A percentile compares a stretch with the other conserved stretches of the same genome.
phyloP scores from a whole-genome alignment of 257 asterid genomes.

The Nicotiana otophora region DNA sequence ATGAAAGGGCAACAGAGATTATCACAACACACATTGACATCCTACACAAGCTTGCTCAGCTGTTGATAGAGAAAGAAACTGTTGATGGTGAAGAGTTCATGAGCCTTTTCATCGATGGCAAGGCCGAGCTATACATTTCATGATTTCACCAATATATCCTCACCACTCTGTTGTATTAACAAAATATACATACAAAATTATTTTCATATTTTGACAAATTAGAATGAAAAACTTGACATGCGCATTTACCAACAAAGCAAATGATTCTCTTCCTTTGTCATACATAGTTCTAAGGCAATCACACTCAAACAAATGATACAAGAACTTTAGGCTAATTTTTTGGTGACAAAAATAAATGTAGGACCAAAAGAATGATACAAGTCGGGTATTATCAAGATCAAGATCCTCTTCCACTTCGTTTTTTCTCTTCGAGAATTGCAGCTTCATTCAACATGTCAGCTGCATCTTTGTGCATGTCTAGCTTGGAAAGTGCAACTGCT shows the following conservation, averaged over 20 bases:
- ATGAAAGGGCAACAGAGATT: constrained; percentile 60
- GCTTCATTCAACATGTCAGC: constrained; percentile 98
- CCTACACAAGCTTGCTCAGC: constrained; percentile 85
- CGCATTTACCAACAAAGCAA: constrained; percentile 18
- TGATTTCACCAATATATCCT: constrained; percentile 20
- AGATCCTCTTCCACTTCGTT: constrained; percentile 55
- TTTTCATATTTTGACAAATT: constrained; percentile 25
- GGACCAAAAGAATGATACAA: constrained; percentile 6
- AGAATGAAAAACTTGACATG: constrained; percentile 11
- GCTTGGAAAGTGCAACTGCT: constrained; percentile 91
- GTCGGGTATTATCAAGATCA: constrained; percentile 1
- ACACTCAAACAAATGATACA: constrained; percentile 40
- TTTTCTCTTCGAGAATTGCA: constrained; percentile 73
- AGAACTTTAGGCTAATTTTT: not conserved
- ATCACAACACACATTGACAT: constrained; percentile 67
- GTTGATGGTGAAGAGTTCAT: constrained; percentile 98
- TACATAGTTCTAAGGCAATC: constrained; percentile 35
- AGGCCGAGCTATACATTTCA: constrained; percentile 69
- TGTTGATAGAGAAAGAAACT: constrained; percentile 84
- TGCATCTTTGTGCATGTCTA: constrained; percentile 96
- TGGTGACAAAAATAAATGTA: constrained; percentile 5
- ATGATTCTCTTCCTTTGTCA: constrained; percentile 26
- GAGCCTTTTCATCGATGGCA: constrained; percentile 96
- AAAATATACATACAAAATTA: constrained; percentile 8
- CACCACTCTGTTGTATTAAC: constrained; percentile 19